A percentile compares a stretch with the other conserved stretches of the same genome.
Evolutionary conservation across 169 alveolate genomes (phyloP).

Genomic region (Cytauxzoon felis): DNA sequence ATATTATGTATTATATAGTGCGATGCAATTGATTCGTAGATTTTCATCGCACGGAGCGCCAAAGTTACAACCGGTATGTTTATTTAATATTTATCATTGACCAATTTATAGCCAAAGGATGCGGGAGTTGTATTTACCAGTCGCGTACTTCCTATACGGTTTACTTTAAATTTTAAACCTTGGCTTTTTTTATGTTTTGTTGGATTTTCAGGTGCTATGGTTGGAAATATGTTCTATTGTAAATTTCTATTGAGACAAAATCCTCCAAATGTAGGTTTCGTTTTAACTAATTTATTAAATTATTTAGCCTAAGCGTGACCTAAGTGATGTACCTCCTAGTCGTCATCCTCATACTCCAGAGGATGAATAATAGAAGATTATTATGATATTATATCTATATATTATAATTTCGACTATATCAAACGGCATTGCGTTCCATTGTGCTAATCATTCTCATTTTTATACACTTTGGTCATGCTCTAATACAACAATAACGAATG

Average conservation of each 20-base stretch:
- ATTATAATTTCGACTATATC: too few species aligned
- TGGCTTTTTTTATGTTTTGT: constrained; percentile 65
- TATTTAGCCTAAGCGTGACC: constrained; percentile 58
- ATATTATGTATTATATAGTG: too few species aligned
- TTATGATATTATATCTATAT: too few species aligned
- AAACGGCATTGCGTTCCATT: too few species aligned
- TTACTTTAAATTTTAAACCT: constrained; percentile 64
- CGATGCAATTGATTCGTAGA: constrained; percentile 2
- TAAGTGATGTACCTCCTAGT: constrained; percentile 54
- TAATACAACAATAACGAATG: too few species aligned
- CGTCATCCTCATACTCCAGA: constrained; percentile 65
- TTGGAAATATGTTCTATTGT: constrained; percentile 69
- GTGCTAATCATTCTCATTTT: too few species aligned
- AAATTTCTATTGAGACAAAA: constrained; percentile 65
- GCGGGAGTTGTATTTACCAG: constrained; percentile 76
- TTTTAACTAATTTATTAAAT: neutral
- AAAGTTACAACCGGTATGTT: constrained; percentile 10
- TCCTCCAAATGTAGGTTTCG: constrained; percentile 71
- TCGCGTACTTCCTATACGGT: constrained; percentile 59
- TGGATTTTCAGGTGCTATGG: constrained; percentile 75
- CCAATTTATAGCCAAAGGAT: constrained; percentile 65
- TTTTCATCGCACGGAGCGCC: constrained; percentile 12
- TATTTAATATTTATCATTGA: too few species aligned
- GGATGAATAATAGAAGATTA: constrained; percentile 3
- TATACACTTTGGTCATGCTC: too few species aligned